Evolutionary conservation across 371 early-diverging fungal genomes (phyloP).

Genomic region (Mycotypha africana): DNA sequence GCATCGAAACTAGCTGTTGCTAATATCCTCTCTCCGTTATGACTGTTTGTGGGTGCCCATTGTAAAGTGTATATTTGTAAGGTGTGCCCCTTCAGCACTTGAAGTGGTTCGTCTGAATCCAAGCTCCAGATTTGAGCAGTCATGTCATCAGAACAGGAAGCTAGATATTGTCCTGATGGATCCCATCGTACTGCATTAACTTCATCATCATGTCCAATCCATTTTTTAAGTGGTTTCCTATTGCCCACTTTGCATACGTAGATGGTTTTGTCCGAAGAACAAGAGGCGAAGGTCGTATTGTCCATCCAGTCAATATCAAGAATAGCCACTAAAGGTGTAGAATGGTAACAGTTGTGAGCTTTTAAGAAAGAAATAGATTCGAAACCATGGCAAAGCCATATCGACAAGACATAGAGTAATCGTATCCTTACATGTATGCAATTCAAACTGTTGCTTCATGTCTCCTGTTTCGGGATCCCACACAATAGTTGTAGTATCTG

Average conservation of each 20-base stretch:
- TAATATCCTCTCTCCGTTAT: slow-evolving; percentile 35
- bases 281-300: slow-evolving; percentile 86
- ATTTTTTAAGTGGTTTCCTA: slow-evolving; percentile 59
- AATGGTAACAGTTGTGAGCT: not conserved
- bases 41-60: slow-evolving; percentile 47
- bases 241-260: slow-evolving; percentile 74
- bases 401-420: not conserved
- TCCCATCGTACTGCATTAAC: slow-evolving; percentile 91
- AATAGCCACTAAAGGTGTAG: slow-evolving; percentile 54
- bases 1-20: slow-evolving; percentile 89
- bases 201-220: slow-evolving; percentile 80
- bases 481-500: slow-evolving; percentile 77
- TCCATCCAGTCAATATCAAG: slow-evolving; percentile 94
- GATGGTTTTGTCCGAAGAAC: slow-evolving; percentile 79
- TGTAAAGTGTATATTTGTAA: slow-evolving; percentile 74
- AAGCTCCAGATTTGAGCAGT: slow-evolving; percentile 67
- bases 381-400: too few relatives aligned
- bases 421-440: slow-evolving; percentile 63
- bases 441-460: slow-evolving; percentile 69
- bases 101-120: slow-evolving; percentile 36
- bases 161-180: slow-evolving; percentile 73
- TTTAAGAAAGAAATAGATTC: not conserved
- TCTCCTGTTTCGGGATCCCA: slow-evolving; percentile 85
- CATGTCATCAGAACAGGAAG: slow-evolving; percentile 90
- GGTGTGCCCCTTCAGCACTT: slow-evolving; percentile 66